Evolutionary conservation across 371 early-diverging fungal genomes (phyloP).

Genomic region (Rozella allomycis): DNA sequence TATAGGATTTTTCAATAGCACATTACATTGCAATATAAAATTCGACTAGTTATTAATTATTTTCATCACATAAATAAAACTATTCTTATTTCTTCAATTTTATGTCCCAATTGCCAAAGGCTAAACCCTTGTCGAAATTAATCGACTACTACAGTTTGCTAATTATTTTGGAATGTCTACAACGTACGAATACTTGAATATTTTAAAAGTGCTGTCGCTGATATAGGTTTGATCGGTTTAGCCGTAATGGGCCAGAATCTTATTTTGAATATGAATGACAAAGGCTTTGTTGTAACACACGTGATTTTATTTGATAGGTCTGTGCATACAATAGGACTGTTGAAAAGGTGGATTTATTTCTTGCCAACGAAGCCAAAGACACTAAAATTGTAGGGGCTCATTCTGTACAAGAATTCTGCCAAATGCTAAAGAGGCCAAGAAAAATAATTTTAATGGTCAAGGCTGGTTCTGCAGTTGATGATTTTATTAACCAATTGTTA

Average conservation of each 20-base stretch:
- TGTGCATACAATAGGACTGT: constrained; percentile 94
- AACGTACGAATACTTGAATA: too few relatives aligned
- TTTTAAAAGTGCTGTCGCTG: too few relatives aligned
- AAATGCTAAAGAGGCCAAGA: constrained; percentile 76
- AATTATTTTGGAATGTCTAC: too few relatives aligned
- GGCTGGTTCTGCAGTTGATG: constrained; percentile 88
- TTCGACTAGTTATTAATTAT: too few relatives aligned
- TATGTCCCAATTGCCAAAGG: too few relatives aligned
- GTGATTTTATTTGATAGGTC: constrained; percentile 17
- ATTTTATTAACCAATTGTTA: constrained; percentile 68
- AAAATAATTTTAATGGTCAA: constrained; percentile 94
- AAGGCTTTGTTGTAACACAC: constrained; percentile 47
- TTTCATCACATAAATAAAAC: too few relatives aligned
- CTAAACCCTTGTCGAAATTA: too few relatives aligned
- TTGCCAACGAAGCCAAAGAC: constrained; percentile 82
- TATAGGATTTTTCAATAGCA: too few relatives aligned
- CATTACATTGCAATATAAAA: too few relatives aligned
- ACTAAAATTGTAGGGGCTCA: constrained; percentile 83
- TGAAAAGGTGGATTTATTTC: constrained; percentile 79
- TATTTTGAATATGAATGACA: constrained; percentile 92
- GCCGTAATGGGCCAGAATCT: constrained; percentile 99
- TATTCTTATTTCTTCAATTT: too few relatives aligned
- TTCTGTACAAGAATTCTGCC: constrained; percentile 74
- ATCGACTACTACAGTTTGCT: too few relatives aligned
- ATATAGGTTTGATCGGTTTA: constrained; percentile 96